Evolutionary conservation across 768 basidiomycete genomes (phyloP).

Genomic region (Macrolepiota dolichaula): DNA sequence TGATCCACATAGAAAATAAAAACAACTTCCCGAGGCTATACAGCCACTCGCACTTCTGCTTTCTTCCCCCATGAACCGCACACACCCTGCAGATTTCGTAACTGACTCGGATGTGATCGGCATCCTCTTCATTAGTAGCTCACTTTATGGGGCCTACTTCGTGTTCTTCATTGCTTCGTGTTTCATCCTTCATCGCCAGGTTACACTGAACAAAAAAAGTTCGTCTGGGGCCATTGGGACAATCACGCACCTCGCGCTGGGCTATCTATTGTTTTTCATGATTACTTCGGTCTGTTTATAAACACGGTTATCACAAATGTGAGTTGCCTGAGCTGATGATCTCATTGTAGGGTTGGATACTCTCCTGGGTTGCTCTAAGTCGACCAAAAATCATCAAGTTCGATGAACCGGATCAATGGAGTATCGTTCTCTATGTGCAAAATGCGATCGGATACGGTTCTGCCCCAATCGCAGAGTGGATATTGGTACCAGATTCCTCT

Average conservation of each 20-base stretch:
- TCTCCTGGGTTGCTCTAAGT: background rate
- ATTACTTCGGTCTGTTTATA: background rate
- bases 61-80: background rate
- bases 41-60: background rate
- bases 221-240: background rate
- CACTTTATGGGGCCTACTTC: background rate
- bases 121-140: background rate
- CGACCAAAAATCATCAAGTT: background rate
- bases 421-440: background rate
- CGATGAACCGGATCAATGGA: background rate
- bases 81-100: no score
- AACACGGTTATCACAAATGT: background rate
- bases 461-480: background rate
- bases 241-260: background rate
- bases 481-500: background rate
- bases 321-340: background rate
- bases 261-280: background rate
- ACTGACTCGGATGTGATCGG: background rate
- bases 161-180: background rate
- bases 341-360: background rate
- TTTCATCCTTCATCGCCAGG: slow-evolving; percentile 1
- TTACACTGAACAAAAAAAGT: background rate
- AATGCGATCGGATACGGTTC: background rate
- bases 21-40: background rate
- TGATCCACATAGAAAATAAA: background rate